Conservation (phyloP, 164 flowering plant genomes). For the Aristolochia californica region DNA sequence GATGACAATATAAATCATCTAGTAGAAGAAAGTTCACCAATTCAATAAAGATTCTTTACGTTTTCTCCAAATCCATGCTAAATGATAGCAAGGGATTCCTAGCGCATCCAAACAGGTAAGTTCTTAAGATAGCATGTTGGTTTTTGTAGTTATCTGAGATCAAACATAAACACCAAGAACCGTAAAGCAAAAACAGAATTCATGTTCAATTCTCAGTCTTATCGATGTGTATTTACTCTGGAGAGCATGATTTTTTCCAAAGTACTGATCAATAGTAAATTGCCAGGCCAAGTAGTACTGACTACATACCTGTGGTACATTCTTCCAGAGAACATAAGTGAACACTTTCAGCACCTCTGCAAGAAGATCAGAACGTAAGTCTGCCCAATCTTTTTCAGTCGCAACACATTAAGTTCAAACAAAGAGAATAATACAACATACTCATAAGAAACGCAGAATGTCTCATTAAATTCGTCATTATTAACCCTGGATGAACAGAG, state of each 20-base stretch:
- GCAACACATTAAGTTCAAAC: background rate
- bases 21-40: no score
- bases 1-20: no score
- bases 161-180: no score
- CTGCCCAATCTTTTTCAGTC: background rate
- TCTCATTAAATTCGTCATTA: constrained; percentile 70
- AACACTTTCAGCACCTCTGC: constrained; percentile 46
- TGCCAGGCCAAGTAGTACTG: background rate
- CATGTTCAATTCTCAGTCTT: background rate
- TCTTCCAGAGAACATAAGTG: constrained; percentile 67
- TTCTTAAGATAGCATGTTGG: no score
- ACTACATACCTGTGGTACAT: constrained; percentile 67
- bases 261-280: background rate
- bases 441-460: constrained; percentile 54
- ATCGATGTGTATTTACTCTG: background rate
- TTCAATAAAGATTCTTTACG: no score
- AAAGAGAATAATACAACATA: constrained; percentile 14
- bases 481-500: constrained; percentile 87
- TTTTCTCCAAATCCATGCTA: no score
- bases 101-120: no score
- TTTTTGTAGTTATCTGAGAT: no score
- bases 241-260: background rate
- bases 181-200: no score
- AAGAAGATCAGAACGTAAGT: constrained; percentile 1
- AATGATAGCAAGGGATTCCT: no score